Percentiles rank a stretch among this genome's conserved stretches.
These are phyloP conservation scores for Phytophthora pinifolia DNA, from an alignment of 352 stramenopile genomes.

Conservation along the genomic window DNA sequence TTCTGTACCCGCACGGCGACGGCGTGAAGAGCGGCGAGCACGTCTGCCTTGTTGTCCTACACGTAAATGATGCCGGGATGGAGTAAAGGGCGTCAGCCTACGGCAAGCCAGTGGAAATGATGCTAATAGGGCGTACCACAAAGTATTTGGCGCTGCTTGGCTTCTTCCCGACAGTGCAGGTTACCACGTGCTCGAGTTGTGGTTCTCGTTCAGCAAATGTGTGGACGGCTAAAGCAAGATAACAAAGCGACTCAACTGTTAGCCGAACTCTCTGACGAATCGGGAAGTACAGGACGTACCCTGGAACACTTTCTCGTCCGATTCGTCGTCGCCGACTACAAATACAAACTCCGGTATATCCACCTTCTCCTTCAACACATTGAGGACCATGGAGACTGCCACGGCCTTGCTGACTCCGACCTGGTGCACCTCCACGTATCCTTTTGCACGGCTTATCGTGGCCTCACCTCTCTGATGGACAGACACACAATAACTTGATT, in stretches of 20 bases:
- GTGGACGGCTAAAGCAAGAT: slow-evolving; percentile 44
- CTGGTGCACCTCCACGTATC: slow-evolving; percentile 77
- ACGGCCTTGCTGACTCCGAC: slow-evolving; percentile 71
- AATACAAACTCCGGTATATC: slow-evolving; percentile 93
- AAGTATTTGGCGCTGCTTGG: slow-evolving; percentile 95
- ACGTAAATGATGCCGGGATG: not conserved
- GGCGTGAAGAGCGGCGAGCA: slow-evolving; percentile 52
- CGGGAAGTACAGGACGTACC: slow-evolving; percentile 27
- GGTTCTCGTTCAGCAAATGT: slow-evolving; percentile 38
- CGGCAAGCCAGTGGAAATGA: too few relatives aligned
- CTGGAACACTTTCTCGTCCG: slow-evolving; percentile 92
- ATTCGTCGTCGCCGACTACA: slow-evolving; percentile 97
- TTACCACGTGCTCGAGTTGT: slow-evolving; percentile 74
- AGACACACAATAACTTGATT: not conserved
- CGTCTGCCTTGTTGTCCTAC: slow-evolving; percentile 56
- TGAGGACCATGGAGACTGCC: slow-evolving; percentile 53
- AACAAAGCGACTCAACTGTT: not conserved
- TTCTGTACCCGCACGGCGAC: slow-evolving; percentile 48
- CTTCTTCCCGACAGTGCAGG: slow-evolving; percentile 97
- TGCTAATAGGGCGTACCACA: slow-evolving; percentile 46
- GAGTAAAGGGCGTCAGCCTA: not conserved
- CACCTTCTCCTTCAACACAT: slow-evolving; percentile 55
- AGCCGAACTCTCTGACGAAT: not conserved
- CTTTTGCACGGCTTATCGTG: slow-evolving; percentile 55
- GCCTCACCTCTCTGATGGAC: slow-evolving; percentile 52